These are phyloP conservation scores for Begonia fuchsioides DNA, from an alignment of 306 rosid species.

Conservation along the genomic window DNA sequence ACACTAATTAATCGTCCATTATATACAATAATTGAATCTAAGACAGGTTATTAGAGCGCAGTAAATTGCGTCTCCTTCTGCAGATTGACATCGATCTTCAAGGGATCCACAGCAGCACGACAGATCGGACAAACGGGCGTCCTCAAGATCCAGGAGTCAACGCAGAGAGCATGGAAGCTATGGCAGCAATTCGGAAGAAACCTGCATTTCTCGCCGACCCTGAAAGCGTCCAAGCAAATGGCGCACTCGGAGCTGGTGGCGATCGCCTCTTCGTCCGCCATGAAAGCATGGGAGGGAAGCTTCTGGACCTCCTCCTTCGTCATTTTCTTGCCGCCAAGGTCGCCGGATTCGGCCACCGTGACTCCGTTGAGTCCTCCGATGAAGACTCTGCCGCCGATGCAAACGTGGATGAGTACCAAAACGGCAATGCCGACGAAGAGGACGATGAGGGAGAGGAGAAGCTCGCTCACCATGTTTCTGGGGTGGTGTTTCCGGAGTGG, in stretches of 20 bases:
- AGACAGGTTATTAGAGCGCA: background rate
- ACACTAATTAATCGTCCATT: background rate
- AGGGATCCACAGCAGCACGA: conserved; percentile 15
- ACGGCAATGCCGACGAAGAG: conserved; percentile 47
- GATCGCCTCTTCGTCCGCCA: conserved; percentile 5
- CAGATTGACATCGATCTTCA: conserved; percentile 7
- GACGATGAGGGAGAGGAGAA: conserved; percentile 31
- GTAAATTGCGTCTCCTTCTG: conserved; percentile 13
- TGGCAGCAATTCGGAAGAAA: conserved; percentile 31
- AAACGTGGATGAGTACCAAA: conserved; percentile 38
- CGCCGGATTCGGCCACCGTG: conserved; percentile 9
- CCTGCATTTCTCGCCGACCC: conserved; percentile 33
- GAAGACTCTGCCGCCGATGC: conserved; percentile 20
- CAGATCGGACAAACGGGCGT: conserved; percentile 39
- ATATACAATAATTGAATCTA: background rate
- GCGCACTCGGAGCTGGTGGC: conserved; percentile 23
- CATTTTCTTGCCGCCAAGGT: conserved; percentile 8
- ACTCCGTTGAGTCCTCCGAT: conserved; percentile 13
- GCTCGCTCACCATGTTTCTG: conserved; percentile 24
- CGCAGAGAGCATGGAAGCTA: conserved; percentile 30
- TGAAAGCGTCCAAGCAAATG: conserved; percentile 32
- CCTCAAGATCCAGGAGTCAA: conserved; percentile 29
- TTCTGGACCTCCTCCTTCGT: conserved; percentile 24
- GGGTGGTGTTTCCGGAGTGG: no score
- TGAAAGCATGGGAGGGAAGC: conserved; percentile 33